These are phyloP conservation scores for Pelargonium myrrhifolium DNA, from an alignment of 441 rosid species.

Conservation along the genomic window DNA sequence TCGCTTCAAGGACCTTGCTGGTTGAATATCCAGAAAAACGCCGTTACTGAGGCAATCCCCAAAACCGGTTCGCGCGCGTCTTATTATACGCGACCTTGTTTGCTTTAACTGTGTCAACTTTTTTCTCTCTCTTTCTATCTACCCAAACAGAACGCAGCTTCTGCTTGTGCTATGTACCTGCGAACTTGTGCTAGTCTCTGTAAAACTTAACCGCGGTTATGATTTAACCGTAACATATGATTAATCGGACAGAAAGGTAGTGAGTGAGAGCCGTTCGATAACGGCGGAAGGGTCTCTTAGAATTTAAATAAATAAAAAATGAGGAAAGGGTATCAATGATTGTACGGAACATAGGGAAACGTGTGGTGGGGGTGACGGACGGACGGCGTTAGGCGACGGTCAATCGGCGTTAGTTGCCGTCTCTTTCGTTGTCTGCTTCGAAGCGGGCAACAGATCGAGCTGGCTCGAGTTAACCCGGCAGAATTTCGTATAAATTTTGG, in stretches of 20 bases:
- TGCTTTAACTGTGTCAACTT: constrained; percentile 20
- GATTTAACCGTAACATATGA: constrained; percentile 16
- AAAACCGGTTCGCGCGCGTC: constrained; percentile 36
- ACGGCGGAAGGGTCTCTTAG: background rate
- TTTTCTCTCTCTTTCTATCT: constrained; percentile 17
- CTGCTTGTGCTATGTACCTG: background rate
- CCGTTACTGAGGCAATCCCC: constrained; percentile 29
- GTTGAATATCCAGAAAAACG: constrained; percentile 19
- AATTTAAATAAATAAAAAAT: too few species aligned
- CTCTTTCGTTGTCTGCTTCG: constrained; percentile 56
- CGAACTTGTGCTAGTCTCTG: constrained; percentile 2
- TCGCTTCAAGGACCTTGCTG: constrained; percentile 7
- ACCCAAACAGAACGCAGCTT: background rate
- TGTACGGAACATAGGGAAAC: background rate
- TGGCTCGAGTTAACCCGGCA: constrained; percentile 57
- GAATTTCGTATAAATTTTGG: constrained; percentile 22
- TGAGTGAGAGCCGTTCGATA: background rate
- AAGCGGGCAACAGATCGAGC: constrained; percentile 59
- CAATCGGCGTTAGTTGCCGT: constrained; percentile 46
- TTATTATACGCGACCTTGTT: constrained; percentile 30
- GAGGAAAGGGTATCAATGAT: too few species aligned
- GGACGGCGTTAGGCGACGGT: constrained; percentile 15
- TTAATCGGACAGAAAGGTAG: constrained; percentile 1
- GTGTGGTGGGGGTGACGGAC: constrained; percentile 22
- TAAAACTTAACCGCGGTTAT: constrained; percentile 29